A percentile compares a stretch with the other conserved stretches of the same genome.
Conservation (phyloP, 1,284 basidiomycete species). For the Cystobasidium pallidum region DNA sequence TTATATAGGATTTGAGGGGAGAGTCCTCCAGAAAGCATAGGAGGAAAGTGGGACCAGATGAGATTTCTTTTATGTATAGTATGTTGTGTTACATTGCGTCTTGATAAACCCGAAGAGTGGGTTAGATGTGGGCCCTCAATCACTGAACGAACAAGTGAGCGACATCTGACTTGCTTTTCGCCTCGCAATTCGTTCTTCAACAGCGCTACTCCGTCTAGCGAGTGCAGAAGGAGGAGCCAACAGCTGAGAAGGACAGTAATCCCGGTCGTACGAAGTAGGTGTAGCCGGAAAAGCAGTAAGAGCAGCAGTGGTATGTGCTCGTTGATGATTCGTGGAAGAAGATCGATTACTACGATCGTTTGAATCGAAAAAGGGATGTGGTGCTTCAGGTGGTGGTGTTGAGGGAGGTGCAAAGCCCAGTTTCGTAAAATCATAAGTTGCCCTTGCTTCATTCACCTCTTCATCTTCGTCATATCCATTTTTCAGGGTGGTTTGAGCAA, state of each 20-base stretch:
- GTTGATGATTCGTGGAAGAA: constrained; percentile 7
- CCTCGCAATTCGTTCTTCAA: constrained; percentile 30
- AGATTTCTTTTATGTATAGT: too few species aligned
- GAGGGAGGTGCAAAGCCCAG: constrained; percentile 1
- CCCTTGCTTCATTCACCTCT: not conserved
- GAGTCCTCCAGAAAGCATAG: too few species aligned
- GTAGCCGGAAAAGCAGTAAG: constrained; percentile 12
- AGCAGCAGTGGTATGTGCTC: constrained; percentile 7
- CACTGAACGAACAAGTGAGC: not conserved
- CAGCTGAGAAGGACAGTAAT: constrained; percentile 2
- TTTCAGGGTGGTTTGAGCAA: not conserved
- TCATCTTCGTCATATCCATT: not conserved
- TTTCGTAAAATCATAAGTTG: constrained; percentile 11
- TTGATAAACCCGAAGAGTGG: too few species aligned
- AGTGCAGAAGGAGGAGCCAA: constrained; percentile 33
- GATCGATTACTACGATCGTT: not conserved
- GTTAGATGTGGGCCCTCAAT: too few species aligned
- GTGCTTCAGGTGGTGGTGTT: constrained; percentile 1
- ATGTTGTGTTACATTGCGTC: too few species aligned
- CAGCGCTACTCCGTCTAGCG: constrained; percentile 29
- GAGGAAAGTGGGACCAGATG: too few species aligned
- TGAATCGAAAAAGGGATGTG: constrained; percentile 5
- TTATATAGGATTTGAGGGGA: too few species aligned
- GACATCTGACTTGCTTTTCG: constrained; percentile 4
- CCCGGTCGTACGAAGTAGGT: not conserved